phyloP scores from a whole-genome alignment of 257 asterid species.

The Petrea volubilis region DNA sequence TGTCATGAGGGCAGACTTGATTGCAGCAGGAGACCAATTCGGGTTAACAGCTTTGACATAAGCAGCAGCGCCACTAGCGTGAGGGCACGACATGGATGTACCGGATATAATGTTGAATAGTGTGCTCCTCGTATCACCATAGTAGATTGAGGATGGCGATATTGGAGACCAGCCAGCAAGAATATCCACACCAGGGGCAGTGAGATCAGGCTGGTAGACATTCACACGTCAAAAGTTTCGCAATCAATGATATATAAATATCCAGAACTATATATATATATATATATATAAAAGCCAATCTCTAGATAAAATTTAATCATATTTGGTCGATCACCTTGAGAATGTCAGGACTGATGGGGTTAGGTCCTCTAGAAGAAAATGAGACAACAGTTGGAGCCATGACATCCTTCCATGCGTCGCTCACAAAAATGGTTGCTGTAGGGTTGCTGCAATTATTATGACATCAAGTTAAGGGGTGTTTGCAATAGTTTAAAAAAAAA shows the following conservation, averaged over 20 bases:
- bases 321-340: slow-evolving; percentile 39
- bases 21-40: slow-evolving; percentile 46
- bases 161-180: slow-evolving; percentile 57
- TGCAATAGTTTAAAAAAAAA: no score
- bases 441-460: slow-evolving; percentile 18
- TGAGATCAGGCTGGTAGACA: slow-evolving; percentile 51
- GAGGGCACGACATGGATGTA: slow-evolving; percentile 60
- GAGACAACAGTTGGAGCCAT: slow-evolving; percentile 38
- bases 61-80: slow-evolving; percentile 50
- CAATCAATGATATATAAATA: no score
- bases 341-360: slow-evolving; percentile 51
- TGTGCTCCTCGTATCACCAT: slow-evolving; percentile 28
- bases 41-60: slow-evolving; percentile 43
- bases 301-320: no score
- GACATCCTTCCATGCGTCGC: slow-evolving; percentile 26
- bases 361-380: no score
- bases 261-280: no score
- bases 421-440: slow-evolving; percentile 31
- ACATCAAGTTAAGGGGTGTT: no score
- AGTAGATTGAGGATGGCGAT: slow-evolving; percentile 32
- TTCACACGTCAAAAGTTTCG: no score
- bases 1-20: slow-evolving; percentile 45
- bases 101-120: slow-evolving; percentile 48
- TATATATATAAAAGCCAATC: no score
- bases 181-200: slow-evolving; percentile 61